A percentile compares a stretch with the other conserved stretches of the same genome.
These are phyloP conservation scores for Pythium oligandrum DNA, from an alignment of 352 stramenopile species.

Conservation along the genomic window DNA sequence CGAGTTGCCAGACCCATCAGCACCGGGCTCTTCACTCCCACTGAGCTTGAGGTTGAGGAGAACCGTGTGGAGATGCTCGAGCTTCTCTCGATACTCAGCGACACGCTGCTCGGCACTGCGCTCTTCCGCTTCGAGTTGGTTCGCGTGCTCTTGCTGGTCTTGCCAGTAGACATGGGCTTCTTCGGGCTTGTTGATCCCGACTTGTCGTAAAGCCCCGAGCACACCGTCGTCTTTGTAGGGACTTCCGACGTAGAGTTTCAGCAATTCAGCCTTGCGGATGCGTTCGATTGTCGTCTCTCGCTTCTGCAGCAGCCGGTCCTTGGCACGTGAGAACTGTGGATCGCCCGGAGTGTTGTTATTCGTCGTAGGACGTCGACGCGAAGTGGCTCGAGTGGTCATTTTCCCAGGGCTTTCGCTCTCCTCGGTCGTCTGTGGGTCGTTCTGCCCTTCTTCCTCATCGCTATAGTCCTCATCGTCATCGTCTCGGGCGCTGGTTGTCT, in stretches of 20 bases:
- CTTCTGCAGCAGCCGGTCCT: slow-evolving; percentile 77
- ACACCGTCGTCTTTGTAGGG: slow-evolving; percentile 72
- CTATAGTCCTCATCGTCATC: slow-evolving; percentile 3
- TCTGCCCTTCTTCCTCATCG: neutral
- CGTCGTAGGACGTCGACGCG: neutral
- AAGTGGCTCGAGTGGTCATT: neutral
- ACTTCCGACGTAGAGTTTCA: slow-evolving; percentile 69
- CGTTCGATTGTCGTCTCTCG: slow-evolving; percentile 53
- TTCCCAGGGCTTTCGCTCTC: neutral
- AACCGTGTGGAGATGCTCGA: slow-evolving; percentile 50
- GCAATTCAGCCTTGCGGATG: slow-evolving; percentile 49
- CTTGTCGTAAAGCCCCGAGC: slow-evolving; percentile 61
- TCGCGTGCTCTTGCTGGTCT: slow-evolving; percentile 66
- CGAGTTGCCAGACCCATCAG: neutral
- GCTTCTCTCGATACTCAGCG: slow-evolving; percentile 45
- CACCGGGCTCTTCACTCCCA: slow-evolving; percentile 18
- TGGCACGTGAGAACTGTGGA: slow-evolving; percentile 48
- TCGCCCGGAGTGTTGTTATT: slow-evolving; percentile 15
- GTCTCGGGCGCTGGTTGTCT: neutral
- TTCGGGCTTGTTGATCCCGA: slow-evolving; percentile 75
- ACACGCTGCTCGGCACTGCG: slow-evolving; percentile 57
- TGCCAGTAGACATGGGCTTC: slow-evolving; percentile 73
- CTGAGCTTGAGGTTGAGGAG: slow-evolving; percentile 75
- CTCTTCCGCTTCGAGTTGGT: slow-evolving; percentile 65
- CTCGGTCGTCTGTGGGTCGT: neutral